A percentile compares a stretch with the other conserved stretches of the same genome.
Evolutionary conservation across 2,329 filamentous ascomycete species (phyloP).

Genomic region (Catunica adiposa): DNA sequence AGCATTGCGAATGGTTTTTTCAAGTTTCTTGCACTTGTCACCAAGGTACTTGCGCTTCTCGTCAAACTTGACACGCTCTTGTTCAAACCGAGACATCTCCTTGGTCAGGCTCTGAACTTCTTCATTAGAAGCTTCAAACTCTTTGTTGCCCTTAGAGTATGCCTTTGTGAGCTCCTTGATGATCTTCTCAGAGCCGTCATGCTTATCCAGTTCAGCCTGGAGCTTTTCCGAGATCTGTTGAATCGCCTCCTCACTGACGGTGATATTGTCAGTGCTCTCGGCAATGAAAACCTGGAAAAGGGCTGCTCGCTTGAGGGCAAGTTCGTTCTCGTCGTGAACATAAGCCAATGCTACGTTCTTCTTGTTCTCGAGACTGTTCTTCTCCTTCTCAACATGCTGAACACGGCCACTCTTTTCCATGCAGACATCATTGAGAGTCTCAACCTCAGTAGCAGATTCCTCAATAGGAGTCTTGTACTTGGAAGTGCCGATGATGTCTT

Average conservation of each 20-base stretch:
- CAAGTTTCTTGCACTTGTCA: slow-evolving; percentile 85
- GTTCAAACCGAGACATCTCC: slow-evolving; percentile 83
- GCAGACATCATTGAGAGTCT: slow-evolving; percentile 85
- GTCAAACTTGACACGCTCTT: slow-evolving; percentile 91
- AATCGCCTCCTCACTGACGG: slow-evolving; percentile 78
- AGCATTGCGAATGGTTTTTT: slow-evolving; percentile 68
- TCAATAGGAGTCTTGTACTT: slow-evolving; percentile 97
- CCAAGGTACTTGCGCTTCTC: slow-evolving; percentile 91
- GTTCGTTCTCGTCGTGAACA: slow-evolving; percentile 83
- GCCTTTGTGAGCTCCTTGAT: slow-evolving; percentile 81
- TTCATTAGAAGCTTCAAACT: slow-evolving; percentile 70
- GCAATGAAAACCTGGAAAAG: slow-evolving; percentile 84
- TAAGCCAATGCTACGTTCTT: slow-evolving; percentile 86
- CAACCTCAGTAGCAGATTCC: slow-evolving; percentile 77
- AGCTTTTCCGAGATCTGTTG: slow-evolving; percentile 78
- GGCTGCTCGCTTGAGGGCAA: slow-evolving; percentile 72
- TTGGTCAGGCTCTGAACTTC: slow-evolving; percentile 63
- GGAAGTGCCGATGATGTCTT: slow-evolving; percentile 96
- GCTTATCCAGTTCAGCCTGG: slow-evolving; percentile 75
- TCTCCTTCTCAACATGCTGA: slow-evolving; percentile 96
- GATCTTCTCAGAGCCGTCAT: slow-evolving; percentile 72
- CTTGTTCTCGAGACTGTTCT: slow-evolving; percentile 80
- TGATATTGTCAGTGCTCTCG: slow-evolving; percentile 76
- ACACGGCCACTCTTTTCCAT: slow-evolving; percentile 89
- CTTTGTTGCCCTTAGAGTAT: slow-evolving; percentile 67